These are phyloP conservation scores for Speleostelium caveatum DNA, from an alignment of 78 protist genomes.

Conservation along the genomic window DNA sequence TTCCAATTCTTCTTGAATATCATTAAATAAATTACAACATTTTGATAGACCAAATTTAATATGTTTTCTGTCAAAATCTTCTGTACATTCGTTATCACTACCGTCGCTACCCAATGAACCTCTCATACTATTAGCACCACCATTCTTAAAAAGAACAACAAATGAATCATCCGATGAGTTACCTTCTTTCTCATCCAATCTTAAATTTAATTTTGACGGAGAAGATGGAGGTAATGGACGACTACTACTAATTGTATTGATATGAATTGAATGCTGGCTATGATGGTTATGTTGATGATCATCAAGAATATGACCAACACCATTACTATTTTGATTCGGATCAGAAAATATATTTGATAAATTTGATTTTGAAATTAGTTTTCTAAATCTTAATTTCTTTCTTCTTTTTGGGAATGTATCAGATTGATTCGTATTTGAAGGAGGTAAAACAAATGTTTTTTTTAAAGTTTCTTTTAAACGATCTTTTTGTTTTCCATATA, in stretches of 20 bases:
- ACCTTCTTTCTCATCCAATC: neutral
- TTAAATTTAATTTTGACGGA: neutral
- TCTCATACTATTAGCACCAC: neutral
- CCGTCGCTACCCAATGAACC: neutral
- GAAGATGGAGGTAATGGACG: slow-evolving; percentile 7
- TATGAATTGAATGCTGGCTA: neutral
- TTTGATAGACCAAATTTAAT: slow-evolving; percentile 33
- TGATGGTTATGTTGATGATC: neutral
- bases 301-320: too few relatives aligned
- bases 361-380: slow-evolving; percentile 24
- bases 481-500: slow-evolving; percentile 74
- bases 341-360: slow-evolving; percentile 23
- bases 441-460: slow-evolving; percentile 53
- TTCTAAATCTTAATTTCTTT: slow-evolving; percentile 40
- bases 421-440: neutral
- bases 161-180: slow-evolving; percentile 31
- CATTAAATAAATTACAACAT: slow-evolving; percentile 40
- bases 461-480: slow-evolving; percentile 59
- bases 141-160: slow-evolving; percentile 13
- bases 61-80: slow-evolving; percentile 28
- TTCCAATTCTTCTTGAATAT: slow-evolving; percentile 74
- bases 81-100: slow-evolving; percentile 17
- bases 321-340: neutral
- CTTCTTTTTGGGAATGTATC: slow-evolving; percentile 52
- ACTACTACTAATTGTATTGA: neutral